A percentile compares a stretch with the other conserved stretches of the same genome.
phyloP scores from a whole-genome alignment of 257 asterid genomes.

The Lavandula angustifolia region DNA sequence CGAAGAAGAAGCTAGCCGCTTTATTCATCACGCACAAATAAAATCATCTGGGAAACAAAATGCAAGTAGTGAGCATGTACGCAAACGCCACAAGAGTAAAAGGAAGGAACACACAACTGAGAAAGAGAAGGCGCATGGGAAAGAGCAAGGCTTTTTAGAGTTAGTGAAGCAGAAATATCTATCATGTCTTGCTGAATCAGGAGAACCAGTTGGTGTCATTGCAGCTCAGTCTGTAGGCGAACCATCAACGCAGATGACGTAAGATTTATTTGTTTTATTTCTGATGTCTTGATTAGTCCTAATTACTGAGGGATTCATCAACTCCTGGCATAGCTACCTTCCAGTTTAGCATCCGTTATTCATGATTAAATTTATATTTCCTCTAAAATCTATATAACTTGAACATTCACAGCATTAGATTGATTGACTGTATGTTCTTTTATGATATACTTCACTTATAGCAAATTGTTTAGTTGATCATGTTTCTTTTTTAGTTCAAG shows the following conservation, averaged over 20 bases:
- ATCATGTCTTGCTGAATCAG: constrained; percentile 82
- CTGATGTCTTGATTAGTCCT: constrained; percentile 14
- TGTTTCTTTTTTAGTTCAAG: not conserved
- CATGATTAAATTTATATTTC: not conserved
- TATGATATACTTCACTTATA: not conserved
- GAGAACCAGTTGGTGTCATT: constrained; percentile 97
- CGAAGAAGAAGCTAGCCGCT: constrained; percentile 54
- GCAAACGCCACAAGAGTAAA: constrained; percentile 32
- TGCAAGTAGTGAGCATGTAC: constrained; percentile 23
- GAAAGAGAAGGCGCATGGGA: constrained; percentile 31
- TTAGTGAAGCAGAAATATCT: constrained; percentile 79
- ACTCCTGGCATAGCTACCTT: constrained; percentile 10
- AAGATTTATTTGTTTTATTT: constrained; percentile 39
- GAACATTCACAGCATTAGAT: not conserved
- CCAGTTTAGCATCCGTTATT: not conserved
- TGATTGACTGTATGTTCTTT: not conserved
- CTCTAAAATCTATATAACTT: not conserved
- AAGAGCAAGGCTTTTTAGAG: constrained; percentile 52
- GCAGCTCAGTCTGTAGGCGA: constrained; percentile 99
- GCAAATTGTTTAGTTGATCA: not conserved
- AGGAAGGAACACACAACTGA: constrained; percentile 37
- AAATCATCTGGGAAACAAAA: constrained; percentile 32
- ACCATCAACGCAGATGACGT: constrained; percentile 99
- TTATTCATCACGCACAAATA: constrained; percentile 31
- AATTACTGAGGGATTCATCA: not conserved